Percentiles rank a stretch among this genome's conserved stretches.
Conservation (phyloP, 2,329 filamentous ascomycete species). For the Pseudopithomyces chartarum region DNA sequence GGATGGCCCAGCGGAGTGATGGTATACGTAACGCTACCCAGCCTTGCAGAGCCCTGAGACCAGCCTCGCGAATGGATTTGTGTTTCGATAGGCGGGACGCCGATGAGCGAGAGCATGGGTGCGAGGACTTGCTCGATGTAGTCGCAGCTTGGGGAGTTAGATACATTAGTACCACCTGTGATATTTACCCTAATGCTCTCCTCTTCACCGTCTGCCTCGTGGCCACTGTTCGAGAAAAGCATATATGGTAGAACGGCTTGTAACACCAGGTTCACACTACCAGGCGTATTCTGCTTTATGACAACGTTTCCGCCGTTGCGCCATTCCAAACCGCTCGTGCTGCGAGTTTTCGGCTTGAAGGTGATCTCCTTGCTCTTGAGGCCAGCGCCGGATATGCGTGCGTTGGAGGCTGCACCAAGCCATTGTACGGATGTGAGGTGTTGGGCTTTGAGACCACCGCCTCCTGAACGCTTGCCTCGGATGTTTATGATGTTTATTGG, state of each 20-base stretch:
- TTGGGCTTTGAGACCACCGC: slow-evolving; percentile 62
- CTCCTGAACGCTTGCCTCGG: slow-evolving; percentile 57
- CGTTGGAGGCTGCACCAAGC: slow-evolving; percentile 56
- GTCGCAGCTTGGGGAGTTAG: slow-evolving; percentile 60
- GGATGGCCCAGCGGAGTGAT: slow-evolving; percentile 48
- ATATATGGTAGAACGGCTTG: slow-evolving; percentile 65
- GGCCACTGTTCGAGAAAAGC: slow-evolving; percentile 44
- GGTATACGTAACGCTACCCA: slow-evolving; percentile 57
- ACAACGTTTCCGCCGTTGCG: slow-evolving; percentile 33
- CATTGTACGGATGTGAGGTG: slow-evolving; percentile 62
- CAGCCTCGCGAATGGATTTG: slow-evolving; percentile 58
- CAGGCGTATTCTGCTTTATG: slow-evolving; percentile 49
- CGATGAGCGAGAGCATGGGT: slow-evolving; percentile 57
- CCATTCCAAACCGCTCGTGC: neutral
- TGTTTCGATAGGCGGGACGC: slow-evolving; percentile 53
- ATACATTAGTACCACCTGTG: slow-evolving; percentile 64
- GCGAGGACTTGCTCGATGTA: slow-evolving; percentile 61
- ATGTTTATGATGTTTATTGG: slow-evolving; percentile 59
- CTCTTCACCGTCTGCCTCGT: neutral
- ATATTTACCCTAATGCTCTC: slow-evolving; percentile 49
- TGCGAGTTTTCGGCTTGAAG: slow-evolving; percentile 34
- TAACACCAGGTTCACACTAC: slow-evolving; percentile 60
- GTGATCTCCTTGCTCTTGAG: slow-evolving; percentile 50
- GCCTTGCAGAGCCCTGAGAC: slow-evolving; percentile 51
- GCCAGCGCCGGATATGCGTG: slow-evolving; percentile 47